These are phyloP conservation scores for Adansonia rubrostipa DNA, from an alignment of 441 rosid genomes.

Conservation along the genomic window DNA sequence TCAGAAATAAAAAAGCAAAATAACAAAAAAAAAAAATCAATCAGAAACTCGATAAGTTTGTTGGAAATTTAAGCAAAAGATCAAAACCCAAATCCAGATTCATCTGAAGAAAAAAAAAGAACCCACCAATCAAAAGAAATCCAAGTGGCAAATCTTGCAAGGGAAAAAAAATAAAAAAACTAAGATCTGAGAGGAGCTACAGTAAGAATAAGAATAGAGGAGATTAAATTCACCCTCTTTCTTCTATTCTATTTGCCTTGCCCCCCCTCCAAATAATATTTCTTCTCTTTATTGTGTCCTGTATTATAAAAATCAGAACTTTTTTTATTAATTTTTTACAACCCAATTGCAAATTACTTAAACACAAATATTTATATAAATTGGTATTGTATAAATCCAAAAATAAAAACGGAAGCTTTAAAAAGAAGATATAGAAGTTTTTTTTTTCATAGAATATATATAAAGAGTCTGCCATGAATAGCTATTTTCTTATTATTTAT, in stretches of 20 bases:
- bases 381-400: constrained; percentile 2
- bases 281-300: constrained; percentile 19
- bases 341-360: constrained; percentile 31
- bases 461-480: neutral
- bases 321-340: neutral
- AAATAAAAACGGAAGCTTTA: constrained; percentile 1
- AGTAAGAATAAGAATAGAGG: constrained; percentile 47
- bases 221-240: constrained; percentile 47
- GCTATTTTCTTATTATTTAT: neutral
- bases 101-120: constrained; percentile 19
- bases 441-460: neutral
- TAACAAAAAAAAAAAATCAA: constrained; percentile 22
- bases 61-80: constrained; percentile 28
- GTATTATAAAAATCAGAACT: neutral
- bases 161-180: constrained; percentile 17
- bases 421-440: neutral
- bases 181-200: constrained; percentile 59
- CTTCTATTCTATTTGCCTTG: constrained; percentile 32
- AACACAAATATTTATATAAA: constrained; percentile 17
- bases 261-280: constrained; percentile 30
- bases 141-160: constrained; percentile 58
- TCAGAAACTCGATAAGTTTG: constrained; percentile 28
- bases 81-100: constrained; percentile 43
- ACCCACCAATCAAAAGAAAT: constrained; percentile 56
- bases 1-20: constrained; percentile 26